Base-by-base conservation (phyloP, 2,329 filamentous ascomycete species). In the Penicillium concentricum region DNA sequence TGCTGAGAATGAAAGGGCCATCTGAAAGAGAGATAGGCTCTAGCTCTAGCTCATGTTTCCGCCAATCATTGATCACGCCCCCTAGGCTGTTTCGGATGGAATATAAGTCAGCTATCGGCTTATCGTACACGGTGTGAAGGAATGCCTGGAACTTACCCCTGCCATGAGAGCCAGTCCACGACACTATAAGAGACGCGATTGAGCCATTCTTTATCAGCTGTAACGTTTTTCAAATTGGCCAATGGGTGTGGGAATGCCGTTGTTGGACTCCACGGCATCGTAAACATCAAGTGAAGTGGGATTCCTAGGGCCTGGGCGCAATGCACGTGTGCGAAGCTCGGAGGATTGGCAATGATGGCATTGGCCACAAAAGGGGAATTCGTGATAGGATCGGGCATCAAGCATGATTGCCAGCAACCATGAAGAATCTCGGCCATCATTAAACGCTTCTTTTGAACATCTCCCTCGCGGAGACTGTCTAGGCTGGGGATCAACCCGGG, bases 321-420 rank as follows among this genome's bases (percentile, higher is more conserved):
- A 56, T 80, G 78, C 7, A 81, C 71, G 58, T 81, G 79, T 0
- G 76, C 78, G 68, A 79, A 77, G 1, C 72, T 76, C 0, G 78
- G 78, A 3, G 79, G 79, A 37, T 81, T 82, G 5, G 79, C 79
- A 41, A 81, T 81, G 46, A 81, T 81, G 12, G 73, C 72, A 52
- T 82, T 76, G 3, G 79, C 79, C 20, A 81, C 69, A 56, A 82
- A 82, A 5, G 77, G 75, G 30, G 71, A 64, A 15, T 49, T 39
- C 9, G 52, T 39, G 5, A 45, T 41, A 16, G 59, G 54, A 38
- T 62, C 62, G 20, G 64, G 51, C 30, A 66, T 61, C 28, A 71
- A 61, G 37, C 72, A 74, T 10, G 67, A 67, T 48, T 59, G 56
- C 71, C 72, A 74, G 35, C 63, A 69, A 5, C 70, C 72, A 15